Percentiles rank a stretch among this genome's conserved stretches.
Evolutionary conservation across 495 filamentous ascomycete species (phyloP).

Genomic region (Penicillium fimorum): DNA sequence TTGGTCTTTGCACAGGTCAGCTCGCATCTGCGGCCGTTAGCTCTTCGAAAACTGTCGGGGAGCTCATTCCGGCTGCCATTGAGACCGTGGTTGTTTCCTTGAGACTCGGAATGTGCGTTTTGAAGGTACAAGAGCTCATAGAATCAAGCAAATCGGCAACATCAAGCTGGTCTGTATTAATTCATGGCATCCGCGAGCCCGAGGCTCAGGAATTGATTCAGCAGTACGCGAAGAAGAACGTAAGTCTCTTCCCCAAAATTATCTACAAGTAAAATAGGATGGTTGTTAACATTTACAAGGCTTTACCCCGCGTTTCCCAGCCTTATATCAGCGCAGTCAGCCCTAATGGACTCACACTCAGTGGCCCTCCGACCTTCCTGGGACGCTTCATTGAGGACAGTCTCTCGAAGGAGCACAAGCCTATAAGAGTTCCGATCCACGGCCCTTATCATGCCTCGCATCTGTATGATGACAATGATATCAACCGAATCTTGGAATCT

Average conservation of each 20-base stretch:
- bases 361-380: slow-evolving; percentile 69
- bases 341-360: slow-evolving; percentile 68
- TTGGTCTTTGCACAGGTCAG: slow-evolving; percentile 65
- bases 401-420: slow-evolving; percentile 53
- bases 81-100: slow-evolving; percentile 73
- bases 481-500: slow-evolving; percentile 57
- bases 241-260: slow-evolving; percentile 36
- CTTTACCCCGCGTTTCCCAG: slow-evolving; percentile 56
- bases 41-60: slow-evolving; percentile 62
- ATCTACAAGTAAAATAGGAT: slow-evolving; percentile 26
- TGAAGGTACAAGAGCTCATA: slow-evolving; percentile 37
- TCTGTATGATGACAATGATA: slow-evolving; percentile 59
- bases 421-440: slow-evolving; percentile 66
- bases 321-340: slow-evolving; percentile 76
- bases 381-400: slow-evolving; percentile 54
- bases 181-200: slow-evolving; percentile 35
- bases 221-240: slow-evolving; percentile 38
- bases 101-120: slow-evolving; percentile 62
- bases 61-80: slow-evolving; percentile 65
- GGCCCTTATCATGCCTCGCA: slow-evolving; percentile 81
- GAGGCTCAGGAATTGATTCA: slow-evolving; percentile 31
- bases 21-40: slow-evolving; percentile 71
- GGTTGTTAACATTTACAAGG: slow-evolving; percentile 36
- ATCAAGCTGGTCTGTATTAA: slow-evolving; percentile 41
- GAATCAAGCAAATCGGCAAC: slow-evolving; percentile 25